A percentile compares a stretch with the other conserved stretches of the same genome.
phyloP scores from a whole-genome alignment of 371 early-diverging fungal genomes.

The Mucor indicus region DNA sequence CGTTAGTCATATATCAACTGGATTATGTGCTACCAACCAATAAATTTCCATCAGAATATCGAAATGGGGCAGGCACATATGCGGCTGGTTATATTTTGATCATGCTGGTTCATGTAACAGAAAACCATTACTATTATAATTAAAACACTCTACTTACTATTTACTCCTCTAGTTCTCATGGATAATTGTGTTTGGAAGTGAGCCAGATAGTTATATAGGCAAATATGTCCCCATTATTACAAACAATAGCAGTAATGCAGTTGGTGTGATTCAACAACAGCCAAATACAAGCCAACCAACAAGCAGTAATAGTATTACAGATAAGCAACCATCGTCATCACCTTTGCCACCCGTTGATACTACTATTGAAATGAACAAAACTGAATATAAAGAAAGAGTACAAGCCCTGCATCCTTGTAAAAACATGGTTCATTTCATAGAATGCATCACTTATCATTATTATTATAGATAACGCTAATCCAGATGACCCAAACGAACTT shows the following conservation, averaged over 20 bases:
- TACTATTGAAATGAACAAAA: background rate
- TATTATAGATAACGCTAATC: conserved; percentile 72
- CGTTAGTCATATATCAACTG: conserved; percentile 28
- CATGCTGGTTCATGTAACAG: conserved; percentile 36
- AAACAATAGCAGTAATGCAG: conserved; percentile 10
- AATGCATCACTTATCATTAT: too few species aligned
- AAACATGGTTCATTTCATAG: background rate
- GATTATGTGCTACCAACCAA: conserved; percentile 17
- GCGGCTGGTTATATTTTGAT: conserved; percentile 42
- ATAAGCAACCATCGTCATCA: background rate
- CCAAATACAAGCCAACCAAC: too few species aligned
- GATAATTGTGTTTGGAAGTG: conserved; percentile 47
- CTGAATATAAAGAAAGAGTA: conserved; percentile 35
- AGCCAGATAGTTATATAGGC: conserved; percentile 35
- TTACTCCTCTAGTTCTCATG: conserved; percentile 28
- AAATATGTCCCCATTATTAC: conserved; percentile 9
- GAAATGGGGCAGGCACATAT: conserved; percentile 24
- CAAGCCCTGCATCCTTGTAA: conserved; percentile 26
- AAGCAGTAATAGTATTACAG: background rate
- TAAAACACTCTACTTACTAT: background rate
- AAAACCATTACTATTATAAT: background rate
- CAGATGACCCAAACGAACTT: conserved; percentile 84
- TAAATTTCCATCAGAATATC: background rate
- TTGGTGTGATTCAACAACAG: too few species aligned
- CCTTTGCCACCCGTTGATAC: background rate